A percentile compares a stretch with the other conserved stretches of the same genome.
phyloP scores from a whole-genome alignment of 2,329 filamentous ascomycete species.

The Aureobasidium subglaciale region DNA sequence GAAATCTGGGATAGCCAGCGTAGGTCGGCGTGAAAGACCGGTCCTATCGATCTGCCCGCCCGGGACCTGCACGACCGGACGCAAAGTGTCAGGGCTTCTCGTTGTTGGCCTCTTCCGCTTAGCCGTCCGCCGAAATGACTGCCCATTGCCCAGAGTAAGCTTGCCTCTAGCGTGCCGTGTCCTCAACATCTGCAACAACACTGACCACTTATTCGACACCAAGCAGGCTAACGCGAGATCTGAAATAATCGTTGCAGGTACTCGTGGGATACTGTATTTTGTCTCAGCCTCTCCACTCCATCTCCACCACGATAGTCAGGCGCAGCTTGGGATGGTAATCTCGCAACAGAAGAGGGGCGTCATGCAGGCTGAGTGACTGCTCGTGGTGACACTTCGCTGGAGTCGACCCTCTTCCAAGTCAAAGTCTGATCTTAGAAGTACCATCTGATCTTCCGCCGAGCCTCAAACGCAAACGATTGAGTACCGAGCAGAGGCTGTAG shows the following conservation, averaged over 20 bases:
- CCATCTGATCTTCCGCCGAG: background rate
- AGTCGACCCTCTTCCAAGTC: background rate
- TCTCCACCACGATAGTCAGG: background rate
- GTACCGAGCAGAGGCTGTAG: background rate
- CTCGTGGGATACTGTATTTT: background rate
- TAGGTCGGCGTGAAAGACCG: background rate
- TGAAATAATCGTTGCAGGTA: background rate
- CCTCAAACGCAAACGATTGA: background rate
- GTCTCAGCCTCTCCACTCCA: slow-evolving; percentile 7
- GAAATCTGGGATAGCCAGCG: background rate
- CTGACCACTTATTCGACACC: background rate
- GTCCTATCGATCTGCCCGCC: background rate
- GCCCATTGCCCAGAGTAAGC: background rate
- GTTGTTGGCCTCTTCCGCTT: slow-evolving; percentile 2
- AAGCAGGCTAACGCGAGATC: background rate
- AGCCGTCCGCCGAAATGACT: slow-evolving; percentile 8
- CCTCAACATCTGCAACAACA: background rate
- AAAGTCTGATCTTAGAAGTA: background rate
- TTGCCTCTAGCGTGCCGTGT: background rate
- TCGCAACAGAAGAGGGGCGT: background rate
- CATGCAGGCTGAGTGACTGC: background rate
- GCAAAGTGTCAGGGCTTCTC: background rate
- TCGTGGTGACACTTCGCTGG: background rate
- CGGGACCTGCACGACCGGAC: slow-evolving; percentile 2
- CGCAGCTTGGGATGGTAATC: background rate